Evolutionary conservation across 2,329 filamentous ascomycete genomes (phyloP).

Genomic region (Aureobasidium pullulans): DNA sequence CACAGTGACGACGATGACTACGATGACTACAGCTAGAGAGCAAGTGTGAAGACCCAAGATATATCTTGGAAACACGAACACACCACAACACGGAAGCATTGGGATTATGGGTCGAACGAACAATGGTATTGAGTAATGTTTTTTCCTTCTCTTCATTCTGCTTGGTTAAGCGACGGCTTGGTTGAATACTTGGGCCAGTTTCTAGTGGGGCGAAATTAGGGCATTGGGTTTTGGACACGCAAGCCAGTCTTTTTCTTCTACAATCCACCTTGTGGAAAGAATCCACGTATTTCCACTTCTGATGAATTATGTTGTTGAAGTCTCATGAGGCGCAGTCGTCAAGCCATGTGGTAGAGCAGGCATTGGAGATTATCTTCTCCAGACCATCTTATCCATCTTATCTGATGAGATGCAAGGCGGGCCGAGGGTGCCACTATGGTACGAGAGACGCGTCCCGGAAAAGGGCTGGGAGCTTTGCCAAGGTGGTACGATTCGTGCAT

Average conservation of each 20-base stretch:
- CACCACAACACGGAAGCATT: not conserved
- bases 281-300: not conserved
- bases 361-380: not conserved
- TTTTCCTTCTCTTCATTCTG: slow-evolving; percentile 4
- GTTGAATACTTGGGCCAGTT: not conserved
- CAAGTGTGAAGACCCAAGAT: not conserved
- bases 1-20: slow-evolving; percentile 14
- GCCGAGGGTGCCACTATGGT: slow-evolving; percentile 7
- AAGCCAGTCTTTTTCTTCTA: not conserved
- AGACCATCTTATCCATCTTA: slow-evolving; percentile 10
- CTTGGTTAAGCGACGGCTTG: not conserved
- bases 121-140: slow-evolving; percentile 12
- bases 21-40: slow-evolving; percentile 14
- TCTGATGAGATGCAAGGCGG: not conserved
- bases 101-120: not conserved
- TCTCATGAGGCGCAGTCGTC: not conserved
- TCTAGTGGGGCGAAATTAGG: not conserved
- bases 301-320: not conserved
- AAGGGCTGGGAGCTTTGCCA: not conserved
- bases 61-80: not conserved
- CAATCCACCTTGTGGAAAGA: not conserved
- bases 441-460: not conserved
- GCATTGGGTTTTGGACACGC: not conserved
- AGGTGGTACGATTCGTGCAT: slow-evolving; percentile 8
- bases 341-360: not conserved